Conservation (phyloP, 805 yeast species). For the Ogataea degrootiae region DNA sequence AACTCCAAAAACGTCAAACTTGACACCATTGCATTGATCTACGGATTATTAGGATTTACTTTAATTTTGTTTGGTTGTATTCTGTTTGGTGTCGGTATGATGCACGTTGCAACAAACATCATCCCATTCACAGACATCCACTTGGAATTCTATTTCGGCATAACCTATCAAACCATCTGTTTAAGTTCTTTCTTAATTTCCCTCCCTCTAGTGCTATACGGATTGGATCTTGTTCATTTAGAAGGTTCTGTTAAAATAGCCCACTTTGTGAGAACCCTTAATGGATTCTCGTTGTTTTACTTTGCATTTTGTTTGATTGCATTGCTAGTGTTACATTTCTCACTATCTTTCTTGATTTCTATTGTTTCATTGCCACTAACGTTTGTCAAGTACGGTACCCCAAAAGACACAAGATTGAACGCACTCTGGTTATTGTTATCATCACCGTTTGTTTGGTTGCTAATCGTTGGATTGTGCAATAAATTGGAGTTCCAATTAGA, state of each 20-base stretch:
- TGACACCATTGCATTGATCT: constrained; percentile 23
- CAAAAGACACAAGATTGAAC: constrained; percentile 11
- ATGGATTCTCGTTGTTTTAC: constrained; percentile 40
- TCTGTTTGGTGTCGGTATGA: constrained; percentile 23
- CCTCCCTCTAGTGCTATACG: constrained; percentile 13
- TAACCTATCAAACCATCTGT: constrained; percentile 12
- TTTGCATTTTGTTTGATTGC: constrained; percentile 68
- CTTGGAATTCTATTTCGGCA: constrained; percentile 3
- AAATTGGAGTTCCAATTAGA: constrained; percentile 25
- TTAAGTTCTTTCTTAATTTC: constrained; percentile 2
- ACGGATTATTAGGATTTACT: constrained; percentile 29
- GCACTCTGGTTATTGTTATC: constrained; percentile 25
- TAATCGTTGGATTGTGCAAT: constrained; percentile 23
- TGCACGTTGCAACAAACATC: constrained; percentile 5
- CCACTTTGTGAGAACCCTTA: constrained; percentile 21
- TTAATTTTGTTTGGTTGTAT: constrained; percentile 19
- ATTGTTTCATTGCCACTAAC: constrained; percentile 72
- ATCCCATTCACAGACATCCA: constrained; percentile 8
- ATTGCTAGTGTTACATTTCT: constrained; percentile 75
- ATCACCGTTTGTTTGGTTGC: constrained; percentile 28
- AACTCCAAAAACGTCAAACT: constrained; percentile 8
- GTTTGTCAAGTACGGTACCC: constrained; percentile 40
- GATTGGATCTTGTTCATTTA: not conserved
- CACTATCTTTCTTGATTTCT: constrained; percentile 72
- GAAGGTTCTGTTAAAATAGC: constrained; percentile 3